Percentiles rank a stretch among this genome's conserved stretches.
These are phyloP conservation scores for Epichloe aotearoae DNA, from an alignment of 2,329 filamentous ascomycete species.

Conservation along the genomic window DNA sequence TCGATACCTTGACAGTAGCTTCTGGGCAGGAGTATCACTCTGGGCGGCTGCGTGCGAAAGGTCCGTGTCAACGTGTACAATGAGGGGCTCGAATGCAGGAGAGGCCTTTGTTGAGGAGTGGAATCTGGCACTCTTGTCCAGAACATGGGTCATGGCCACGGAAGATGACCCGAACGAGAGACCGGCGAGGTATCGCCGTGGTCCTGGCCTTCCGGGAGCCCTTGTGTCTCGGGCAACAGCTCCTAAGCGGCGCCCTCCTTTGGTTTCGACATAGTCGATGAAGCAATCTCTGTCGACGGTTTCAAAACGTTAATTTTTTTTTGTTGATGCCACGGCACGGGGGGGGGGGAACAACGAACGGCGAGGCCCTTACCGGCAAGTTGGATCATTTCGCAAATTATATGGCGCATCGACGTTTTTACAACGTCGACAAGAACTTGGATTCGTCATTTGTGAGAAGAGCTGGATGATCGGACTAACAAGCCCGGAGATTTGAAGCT, in stretches of 20 bases:
- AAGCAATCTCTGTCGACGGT: conserved; percentile 49
- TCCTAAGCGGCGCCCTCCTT: conserved; percentile 60
- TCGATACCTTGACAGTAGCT: conserved; percentile 39
- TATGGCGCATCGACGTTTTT: conserved; percentile 17
- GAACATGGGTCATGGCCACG: conserved; percentile 58
- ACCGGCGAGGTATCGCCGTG: conserved; percentile 52
- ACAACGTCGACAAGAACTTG: conserved; percentile 18
- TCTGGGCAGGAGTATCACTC: conserved; percentile 21
- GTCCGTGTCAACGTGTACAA: conserved; percentile 41
- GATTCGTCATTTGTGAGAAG: neutral
- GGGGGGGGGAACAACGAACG: too few relatives aligned
- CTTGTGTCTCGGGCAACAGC: conserved; percentile 36
- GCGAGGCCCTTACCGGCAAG: conserved; percentile 16
- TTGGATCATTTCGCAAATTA: conserved; percentile 17
- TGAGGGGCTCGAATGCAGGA: conserved; percentile 52
- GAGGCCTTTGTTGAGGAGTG: conserved; percentile 52
- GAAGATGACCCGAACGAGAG: conserved; percentile 78
- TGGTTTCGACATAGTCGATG: conserved; percentile 60
- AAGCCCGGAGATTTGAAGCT: neutral
- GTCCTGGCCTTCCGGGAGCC: conserved; percentile 18
- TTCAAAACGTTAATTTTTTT: neutral
- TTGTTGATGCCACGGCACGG: neutral
- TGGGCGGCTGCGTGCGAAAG: conserved; percentile 11
- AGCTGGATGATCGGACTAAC: neutral
- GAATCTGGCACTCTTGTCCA: conserved; percentile 54